A percentile compares a stretch with the other conserved stretches of the same genome.
Evolutionary conservation across 169 alveolate species (phyloP).

Genomic region (Cryptosporidium viatorum): DNA sequence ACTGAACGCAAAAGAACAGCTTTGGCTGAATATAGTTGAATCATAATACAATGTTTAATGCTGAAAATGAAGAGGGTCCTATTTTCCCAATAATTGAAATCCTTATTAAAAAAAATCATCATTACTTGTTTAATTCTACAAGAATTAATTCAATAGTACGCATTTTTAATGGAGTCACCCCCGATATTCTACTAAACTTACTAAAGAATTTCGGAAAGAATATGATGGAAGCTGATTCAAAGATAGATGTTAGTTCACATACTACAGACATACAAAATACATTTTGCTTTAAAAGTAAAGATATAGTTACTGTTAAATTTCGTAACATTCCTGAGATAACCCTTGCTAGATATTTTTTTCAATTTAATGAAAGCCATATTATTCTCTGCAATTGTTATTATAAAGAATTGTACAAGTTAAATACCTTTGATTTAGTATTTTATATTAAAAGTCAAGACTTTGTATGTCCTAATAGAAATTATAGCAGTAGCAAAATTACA

Average conservation of each 20-base stretch:
- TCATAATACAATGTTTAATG: not conserved
- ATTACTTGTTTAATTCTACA: not conserved
- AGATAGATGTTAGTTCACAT: not conserved
- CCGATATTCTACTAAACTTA: not conserved
- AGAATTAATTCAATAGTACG: not conserved
- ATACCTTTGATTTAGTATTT: not conserved
- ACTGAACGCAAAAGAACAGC: not conserved
- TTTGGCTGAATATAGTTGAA: not conserved
- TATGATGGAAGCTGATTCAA: not conserved
- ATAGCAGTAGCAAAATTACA: not conserved
- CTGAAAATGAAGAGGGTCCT: not conserved
- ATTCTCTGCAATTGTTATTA: not conserved
- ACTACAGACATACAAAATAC: not conserved
- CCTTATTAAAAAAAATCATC: not conserved
- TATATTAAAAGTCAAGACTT: not conserved
- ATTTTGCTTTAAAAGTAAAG: not conserved
- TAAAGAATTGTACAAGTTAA: not conserved
- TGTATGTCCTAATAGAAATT: not conserved
- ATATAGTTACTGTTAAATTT: not conserved
- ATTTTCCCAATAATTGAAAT: not conserved
- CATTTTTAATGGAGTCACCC: not conserved
- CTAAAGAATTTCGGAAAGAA: not conserved
- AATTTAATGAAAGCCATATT: not conserved
- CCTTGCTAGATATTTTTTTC: slow-evolving; percentile 13
- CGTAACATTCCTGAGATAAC: not conserved